These are phyloP conservation scores for Coemansia sp. DNA, from an alignment of 192 early-diverging fungal genomes.

Conservation along the genomic window DNA sequence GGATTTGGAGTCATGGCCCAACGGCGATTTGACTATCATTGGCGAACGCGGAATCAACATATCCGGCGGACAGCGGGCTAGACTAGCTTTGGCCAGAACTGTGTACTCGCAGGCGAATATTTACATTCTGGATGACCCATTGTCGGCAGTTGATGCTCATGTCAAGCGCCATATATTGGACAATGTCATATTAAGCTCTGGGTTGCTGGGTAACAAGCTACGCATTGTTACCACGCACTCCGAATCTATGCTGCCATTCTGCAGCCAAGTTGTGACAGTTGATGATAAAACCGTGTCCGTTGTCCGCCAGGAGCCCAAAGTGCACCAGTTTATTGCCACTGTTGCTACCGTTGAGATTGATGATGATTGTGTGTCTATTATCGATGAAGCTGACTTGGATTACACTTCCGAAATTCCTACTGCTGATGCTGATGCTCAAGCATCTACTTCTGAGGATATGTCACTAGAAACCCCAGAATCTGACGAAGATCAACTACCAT, in stretches of 20 bases:
- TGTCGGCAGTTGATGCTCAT: constrained; percentile 3
- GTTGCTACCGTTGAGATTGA: not conserved
- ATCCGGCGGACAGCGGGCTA: constrained; percentile 23
- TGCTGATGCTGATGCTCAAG: not conserved
- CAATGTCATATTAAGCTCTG: constrained; percentile 17
- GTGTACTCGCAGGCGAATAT: constrained; percentile 23
- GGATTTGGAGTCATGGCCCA: constrained; percentile 5
- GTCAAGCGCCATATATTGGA: constrained; percentile 19
- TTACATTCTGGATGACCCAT: not conserved
- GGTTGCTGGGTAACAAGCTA: constrained; percentile 10
- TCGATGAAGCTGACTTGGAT: not conserved
- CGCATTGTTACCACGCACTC: not conserved
- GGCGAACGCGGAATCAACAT: constrained; percentile 28
- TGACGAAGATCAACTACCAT: no score
- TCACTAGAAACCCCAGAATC: not conserved
- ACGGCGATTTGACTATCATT: constrained; percentile 6
- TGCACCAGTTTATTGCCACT: not conserved
- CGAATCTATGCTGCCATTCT: constrained; percentile 4
- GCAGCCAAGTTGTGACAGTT: not conserved
- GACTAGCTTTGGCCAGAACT: constrained; percentile 22
- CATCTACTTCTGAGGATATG: not conserved
- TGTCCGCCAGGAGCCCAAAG: not conserved
- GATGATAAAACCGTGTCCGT: not conserved
- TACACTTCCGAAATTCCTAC: not conserved
- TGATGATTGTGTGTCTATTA: not conserved